A percentile compares a stretch with the other conserved stretches of the same genome.
Conservation (phyloP, 2,329 filamentous ascomycete species). For the Monosporascus sp. region DNA sequence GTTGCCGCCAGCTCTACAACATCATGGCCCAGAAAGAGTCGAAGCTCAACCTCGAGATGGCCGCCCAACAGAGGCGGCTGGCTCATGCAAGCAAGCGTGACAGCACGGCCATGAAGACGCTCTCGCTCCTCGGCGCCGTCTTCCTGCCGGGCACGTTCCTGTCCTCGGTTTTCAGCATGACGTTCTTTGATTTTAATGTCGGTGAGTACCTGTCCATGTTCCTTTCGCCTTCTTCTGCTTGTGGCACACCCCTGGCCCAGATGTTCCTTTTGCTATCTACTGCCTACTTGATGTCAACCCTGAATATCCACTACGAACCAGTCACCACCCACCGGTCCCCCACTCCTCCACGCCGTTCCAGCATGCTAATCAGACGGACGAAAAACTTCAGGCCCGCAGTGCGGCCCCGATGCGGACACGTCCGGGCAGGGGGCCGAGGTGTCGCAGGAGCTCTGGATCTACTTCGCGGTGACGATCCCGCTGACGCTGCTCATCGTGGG, state of each 20-base stretch:
- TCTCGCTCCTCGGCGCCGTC: constrained; percentile 58
- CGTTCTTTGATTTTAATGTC: constrained; percentile 59
- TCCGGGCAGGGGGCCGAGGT: constrained; percentile 37
- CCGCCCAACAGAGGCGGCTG: constrained; percentile 54
- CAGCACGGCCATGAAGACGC: constrained; percentile 61
- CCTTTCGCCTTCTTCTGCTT: neutral
- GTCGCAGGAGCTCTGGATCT: constrained; percentile 54
- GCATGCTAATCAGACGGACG: neutral
- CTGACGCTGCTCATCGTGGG: constrained; percentile 51
- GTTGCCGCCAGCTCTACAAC: constrained; percentile 51
- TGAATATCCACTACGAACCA: too few relatives aligned
- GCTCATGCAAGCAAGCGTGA: constrained; percentile 58
- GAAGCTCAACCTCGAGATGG: constrained; percentile 59
- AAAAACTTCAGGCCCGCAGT: constrained; percentile 3
- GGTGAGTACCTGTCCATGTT: constrained; percentile 25
- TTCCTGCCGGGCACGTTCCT: constrained; percentile 61
- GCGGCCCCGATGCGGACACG: constrained; percentile 6
- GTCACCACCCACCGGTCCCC: neutral
- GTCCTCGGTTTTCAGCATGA: constrained; percentile 61
- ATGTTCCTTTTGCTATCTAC: neutral
- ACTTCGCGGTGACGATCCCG: constrained; percentile 57
- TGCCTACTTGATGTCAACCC: neutral
- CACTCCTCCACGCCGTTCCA: neutral
- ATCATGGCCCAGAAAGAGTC: constrained; percentile 63
- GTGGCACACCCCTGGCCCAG: neutral